Conservation (phyloP, 208 protist species). For the Polymyxa betae region DNA sequence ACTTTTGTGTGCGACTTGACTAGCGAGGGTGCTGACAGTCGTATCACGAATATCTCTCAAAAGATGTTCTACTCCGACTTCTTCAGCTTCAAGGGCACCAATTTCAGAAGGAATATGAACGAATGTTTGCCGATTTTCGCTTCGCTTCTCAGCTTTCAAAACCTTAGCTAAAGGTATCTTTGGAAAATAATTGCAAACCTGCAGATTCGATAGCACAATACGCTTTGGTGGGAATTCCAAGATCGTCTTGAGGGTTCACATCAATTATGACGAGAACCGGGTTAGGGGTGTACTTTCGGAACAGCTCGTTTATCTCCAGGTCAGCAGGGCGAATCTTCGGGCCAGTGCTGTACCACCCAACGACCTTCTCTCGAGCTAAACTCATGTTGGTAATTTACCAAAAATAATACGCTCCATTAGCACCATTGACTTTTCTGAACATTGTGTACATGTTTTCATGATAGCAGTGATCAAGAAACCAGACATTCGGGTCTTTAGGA, state of each 20-base stretch:
- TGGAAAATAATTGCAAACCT: not conserved
- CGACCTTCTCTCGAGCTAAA: constrained; percentile 89
- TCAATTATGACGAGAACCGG: constrained; percentile 85
- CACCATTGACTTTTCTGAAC: constrained; percentile 95
- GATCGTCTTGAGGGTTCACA: constrained; percentile 75
- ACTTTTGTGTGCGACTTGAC: constrained; percentile 85
- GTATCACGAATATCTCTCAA: constrained; percentile 93
- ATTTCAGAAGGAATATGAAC: constrained; percentile 84
- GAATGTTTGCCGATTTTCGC: constrained; percentile 73
- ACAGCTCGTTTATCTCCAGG: constrained; percentile 90
- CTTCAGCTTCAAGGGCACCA: constrained; percentile 70
- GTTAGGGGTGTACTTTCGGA: constrained; percentile 73
- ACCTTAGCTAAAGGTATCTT: not conserved
- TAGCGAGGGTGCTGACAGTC: constrained; percentile 90
- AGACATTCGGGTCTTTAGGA: constrained; percentile 89
- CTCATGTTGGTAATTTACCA: not conserved
- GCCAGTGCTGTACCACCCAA: constrained; percentile 99
- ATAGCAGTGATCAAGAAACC: constrained; percentile 96
- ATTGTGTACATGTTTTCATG: constrained; percentile 96
- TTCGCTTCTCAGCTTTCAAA: constrained; percentile 55
- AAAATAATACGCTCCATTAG: not conserved
- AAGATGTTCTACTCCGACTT: constrained; percentile 99
- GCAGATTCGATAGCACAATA: constrained; percentile 77
- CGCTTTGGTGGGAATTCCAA: constrained; percentile 81
- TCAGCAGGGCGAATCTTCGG: constrained; percentile 87